Percentiles rank a stretch among this genome's conserved stretches.
These are phyloP conservation scores for Giardia duodenalis DNA, from an alignment of 208 protist species.

Conservation along the genomic window DNA sequence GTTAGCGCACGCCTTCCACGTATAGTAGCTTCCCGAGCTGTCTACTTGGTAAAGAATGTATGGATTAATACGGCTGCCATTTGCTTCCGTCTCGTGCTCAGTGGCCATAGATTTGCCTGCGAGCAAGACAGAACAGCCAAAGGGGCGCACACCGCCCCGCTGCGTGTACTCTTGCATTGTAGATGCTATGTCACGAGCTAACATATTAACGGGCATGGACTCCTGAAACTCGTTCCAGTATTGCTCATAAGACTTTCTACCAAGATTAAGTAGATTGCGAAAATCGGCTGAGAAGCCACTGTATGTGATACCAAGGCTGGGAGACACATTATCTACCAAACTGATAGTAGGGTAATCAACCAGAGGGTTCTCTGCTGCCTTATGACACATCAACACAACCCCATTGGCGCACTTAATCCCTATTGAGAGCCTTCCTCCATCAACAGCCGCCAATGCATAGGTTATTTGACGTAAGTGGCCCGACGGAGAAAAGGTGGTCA, in stretches of 20 bases:
- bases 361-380: not conserved
- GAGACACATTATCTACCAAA: not conserved
- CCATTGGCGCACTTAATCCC: not conserved
- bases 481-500: slow-evolving; percentile 23
- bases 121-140: not conserved
- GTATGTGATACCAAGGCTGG: slow-evolving; percentile 1
- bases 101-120: not conserved
- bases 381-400: not conserved
- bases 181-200: not conserved
- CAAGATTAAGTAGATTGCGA: not conserved
- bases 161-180: slow-evolving; percentile 18
- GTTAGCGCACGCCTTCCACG: slow-evolving; percentile 10
- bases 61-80: not conserved
- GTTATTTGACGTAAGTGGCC: slow-evolving; percentile 18
- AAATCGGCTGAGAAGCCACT: slow-evolving; percentile 10
- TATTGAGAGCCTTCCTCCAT: not conserved
- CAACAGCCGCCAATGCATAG: slow-evolving; percentile 5
- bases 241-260: not conserved
- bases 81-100: not conserved
- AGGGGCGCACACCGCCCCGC: slow-evolving; percentile 7
- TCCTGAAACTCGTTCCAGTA: not conserved
- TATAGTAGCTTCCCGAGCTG: not conserved
- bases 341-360: not conserved
- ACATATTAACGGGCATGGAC: not conserved
- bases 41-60: not conserved